A percentile compares a stretch with the other conserved stretches of the same genome.
phyloP scores from a whole-genome alignment of 495 filamentous ascomycete species.

The Aspergillus egyptiacus region DNA sequence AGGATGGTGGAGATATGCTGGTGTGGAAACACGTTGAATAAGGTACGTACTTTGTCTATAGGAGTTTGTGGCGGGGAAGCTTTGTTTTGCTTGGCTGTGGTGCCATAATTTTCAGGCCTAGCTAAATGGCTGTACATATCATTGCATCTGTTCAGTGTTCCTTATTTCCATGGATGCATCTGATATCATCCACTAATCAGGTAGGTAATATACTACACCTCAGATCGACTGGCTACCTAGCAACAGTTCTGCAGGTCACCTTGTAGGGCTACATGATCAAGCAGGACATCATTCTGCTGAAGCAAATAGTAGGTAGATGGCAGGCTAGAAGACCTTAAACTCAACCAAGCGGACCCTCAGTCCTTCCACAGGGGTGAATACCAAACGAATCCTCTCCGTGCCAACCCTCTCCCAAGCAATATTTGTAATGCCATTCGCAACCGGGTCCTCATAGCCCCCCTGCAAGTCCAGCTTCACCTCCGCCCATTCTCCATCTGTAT shows the following conservation, averaged over 20 bases:
- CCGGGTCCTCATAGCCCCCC: conserved; percentile 12
- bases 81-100: background rate
- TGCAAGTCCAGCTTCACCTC: conserved; percentile 13
- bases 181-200: background rate
- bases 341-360: conserved; percentile 16
- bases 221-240: no score
- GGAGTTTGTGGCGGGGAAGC: background rate
- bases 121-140: no score
- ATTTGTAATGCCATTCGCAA: conserved; percentile 15
- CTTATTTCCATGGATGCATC: no score
- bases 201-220: no score
- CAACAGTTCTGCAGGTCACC: no score
- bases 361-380: conserved; percentile 12
- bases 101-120: background rate
- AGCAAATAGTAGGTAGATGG: no score
- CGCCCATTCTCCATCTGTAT: conserved; percentile 8
- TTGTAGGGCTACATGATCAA: no score
- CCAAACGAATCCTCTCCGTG: conserved; percentile 5
- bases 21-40: background rate
- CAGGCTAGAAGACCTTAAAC: conserved; percentile 19
- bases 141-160: no score
- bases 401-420: conserved; percentile 7
- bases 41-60: background rate
- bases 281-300: no score
- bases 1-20: background rate